phyloP scores from a whole-genome alignment of 805 yeast genomes.

The Sungouiozyma intestinalis region DNA sequence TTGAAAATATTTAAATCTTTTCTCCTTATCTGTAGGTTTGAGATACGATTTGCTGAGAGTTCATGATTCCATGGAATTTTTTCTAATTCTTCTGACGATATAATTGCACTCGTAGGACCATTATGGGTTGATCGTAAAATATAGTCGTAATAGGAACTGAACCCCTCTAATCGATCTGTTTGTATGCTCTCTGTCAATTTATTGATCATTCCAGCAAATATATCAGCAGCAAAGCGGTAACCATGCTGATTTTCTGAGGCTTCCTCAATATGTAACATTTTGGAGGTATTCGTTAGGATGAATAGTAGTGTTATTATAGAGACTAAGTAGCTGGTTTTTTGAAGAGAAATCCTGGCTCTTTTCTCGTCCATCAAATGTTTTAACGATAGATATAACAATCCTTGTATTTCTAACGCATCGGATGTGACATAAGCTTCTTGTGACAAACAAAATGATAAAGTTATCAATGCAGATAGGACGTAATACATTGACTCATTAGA shows the following conservation, averaged over 20 bases:
- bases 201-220: background rate
- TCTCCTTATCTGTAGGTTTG: background rate
- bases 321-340: background rate
- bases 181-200: background rate
- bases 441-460: background rate
- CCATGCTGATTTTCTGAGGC: background rate
- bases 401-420: background rate
- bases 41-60: background rate
- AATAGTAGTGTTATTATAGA: no score
- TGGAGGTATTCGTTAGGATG: background rate
- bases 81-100: background rate
- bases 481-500: background rate
- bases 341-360: background rate
- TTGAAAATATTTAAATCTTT: background rate
- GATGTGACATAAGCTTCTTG: background rate
- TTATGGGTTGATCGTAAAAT: background rate
- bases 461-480: background rate
- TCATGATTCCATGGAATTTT: background rate
- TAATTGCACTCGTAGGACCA: background rate
- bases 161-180: background rate
- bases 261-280: background rate
- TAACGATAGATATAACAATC: background rate
- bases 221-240: background rate
- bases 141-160: background rate
- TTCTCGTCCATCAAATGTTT: background rate